Percentiles rank a stretch among this genome's conserved stretches.
Evolutionary conservation across 106 monocot genomes (phyloP).

Genomic region (Gastrodia elata): DNA sequence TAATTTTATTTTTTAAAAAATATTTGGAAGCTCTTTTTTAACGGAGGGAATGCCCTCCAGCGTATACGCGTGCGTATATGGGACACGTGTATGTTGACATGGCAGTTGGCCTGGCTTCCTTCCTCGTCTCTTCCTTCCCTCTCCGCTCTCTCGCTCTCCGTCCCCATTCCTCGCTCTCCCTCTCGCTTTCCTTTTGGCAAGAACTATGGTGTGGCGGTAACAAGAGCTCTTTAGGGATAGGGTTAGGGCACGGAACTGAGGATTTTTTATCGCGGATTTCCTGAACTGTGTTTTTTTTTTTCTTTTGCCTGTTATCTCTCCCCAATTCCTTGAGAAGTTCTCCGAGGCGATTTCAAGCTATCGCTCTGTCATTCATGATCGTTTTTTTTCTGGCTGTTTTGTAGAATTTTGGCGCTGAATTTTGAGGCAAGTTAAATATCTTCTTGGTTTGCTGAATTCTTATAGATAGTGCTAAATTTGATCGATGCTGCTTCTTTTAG

Average conservation of each 20-base stretch:
- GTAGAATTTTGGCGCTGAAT: neutral
- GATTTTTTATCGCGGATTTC: neutral
- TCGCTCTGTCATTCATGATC: neutral
- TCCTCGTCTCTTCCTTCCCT: neutral
- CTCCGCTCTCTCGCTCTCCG: neutral
- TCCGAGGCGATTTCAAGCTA: neutral
- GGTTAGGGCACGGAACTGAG: neutral
- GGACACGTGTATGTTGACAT: constrained; percentile 7
- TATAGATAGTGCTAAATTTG: neutral
- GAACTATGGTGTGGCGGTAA: neutral
- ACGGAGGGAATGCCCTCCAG: neutral
- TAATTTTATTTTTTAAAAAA: no score
- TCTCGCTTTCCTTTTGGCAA: neutral
- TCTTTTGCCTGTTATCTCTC: neutral
- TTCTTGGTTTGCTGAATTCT: neutral
- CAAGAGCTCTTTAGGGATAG: neutral
- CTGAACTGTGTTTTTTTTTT: neutral
- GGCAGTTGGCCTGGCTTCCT: neutral
- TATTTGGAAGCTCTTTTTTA: no score
- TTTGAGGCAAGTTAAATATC: neutral
- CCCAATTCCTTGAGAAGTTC: neutral
- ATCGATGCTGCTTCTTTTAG: neutral
- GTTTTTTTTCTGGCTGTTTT: neutral
- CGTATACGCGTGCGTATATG: neutral
- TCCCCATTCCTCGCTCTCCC: neutral